Base-by-base conservation (phyloP, 2,329 filamentous ascomycete genomes). In the Trichoderma harzianum region DNA sequence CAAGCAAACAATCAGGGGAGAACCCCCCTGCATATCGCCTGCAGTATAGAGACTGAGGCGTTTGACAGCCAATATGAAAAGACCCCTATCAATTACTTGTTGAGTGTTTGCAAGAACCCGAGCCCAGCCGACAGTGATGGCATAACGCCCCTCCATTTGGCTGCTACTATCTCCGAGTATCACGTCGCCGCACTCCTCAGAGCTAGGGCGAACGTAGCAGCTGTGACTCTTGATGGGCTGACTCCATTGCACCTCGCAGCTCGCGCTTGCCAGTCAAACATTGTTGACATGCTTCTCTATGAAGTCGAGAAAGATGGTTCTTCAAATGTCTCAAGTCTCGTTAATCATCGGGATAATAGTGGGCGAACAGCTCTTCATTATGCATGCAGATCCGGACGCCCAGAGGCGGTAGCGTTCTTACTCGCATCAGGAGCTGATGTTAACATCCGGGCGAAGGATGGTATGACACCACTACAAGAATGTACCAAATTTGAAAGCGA, bases 161-260 rank as follows among this genome's bases (percentile, higher is more conserved):
- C 77, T 2, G 73, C 68, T 7, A 73, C 73, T 16, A 51, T 74
- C 2, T 79, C 76, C 7, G 76, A 78, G 63, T 43, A 62, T 11
- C 53, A 72, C 28, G 70, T 79, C 2, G 74, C 73, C 16, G 69
- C 71, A 21, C 76, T 84, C 6, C 75, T 85, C 3, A 73, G 76
- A 8, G 77, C 78, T 32, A 80, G 83, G 5, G 82, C 82, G 1
- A 76, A 84, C 74, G 73, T 79, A 1, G 72, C 60, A 3, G 74
- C 75, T 14, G 32, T 69, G 0, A 83, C 80, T 1, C 24, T 76
- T 6, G 77, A 81, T 11, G 79, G 80, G 0, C 73, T 80, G 63
- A 83, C 78, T 2, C 73, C 79, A 5, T 74, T 85, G 6, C 83
- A 85, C 62, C 71, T 85, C 34, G 83, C 82, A 3, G 78, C 80